A percentile compares a stretch with the other conserved stretches of the same genome.
Conservation (phyloP, 257 asterid genomes). For the Paulownia fortunei region DNA sequence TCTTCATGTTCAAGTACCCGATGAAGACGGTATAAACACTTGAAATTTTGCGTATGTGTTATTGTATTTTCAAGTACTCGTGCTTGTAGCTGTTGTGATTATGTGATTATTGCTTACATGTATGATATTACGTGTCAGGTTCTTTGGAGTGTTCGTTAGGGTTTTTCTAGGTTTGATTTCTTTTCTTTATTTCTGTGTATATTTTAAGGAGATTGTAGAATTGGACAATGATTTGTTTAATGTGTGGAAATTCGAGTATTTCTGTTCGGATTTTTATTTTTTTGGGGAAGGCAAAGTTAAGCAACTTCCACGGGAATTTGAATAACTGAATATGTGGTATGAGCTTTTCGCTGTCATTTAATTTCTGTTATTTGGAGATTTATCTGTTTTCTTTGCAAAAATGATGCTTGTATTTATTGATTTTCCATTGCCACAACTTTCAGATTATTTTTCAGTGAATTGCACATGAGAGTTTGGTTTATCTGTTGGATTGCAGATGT, state of each 20-base stretch:
- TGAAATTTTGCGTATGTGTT: background rate
- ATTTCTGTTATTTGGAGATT: background rate
- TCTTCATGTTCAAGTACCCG: slow-evolving; percentile 85
- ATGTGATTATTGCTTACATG: background rate
- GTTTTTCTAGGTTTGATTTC: background rate
- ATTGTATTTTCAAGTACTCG: background rate
- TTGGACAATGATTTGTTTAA: background rate
- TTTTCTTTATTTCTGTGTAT: background rate
- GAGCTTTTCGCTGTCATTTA: background rate
- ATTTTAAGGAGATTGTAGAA: background rate
- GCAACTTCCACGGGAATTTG: background rate
- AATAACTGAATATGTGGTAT: background rate
- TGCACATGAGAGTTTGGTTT: background rate
- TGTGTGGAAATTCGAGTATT: background rate
- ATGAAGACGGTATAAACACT: slow-evolving; percentile 65
- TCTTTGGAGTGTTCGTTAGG: slow-evolving; percentile 23
- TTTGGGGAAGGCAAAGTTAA: background rate
- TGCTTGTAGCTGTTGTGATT: background rate
- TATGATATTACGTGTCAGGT: background rate
- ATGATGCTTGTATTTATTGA: background rate
- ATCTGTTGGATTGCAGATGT: background rate
- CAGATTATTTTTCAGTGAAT: background rate
- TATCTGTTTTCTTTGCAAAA: background rate
- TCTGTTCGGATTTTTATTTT: background rate
- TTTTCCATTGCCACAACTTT: background rate